Base-by-base conservation (phyloP, 2,329 filamentous ascomycete genomes). In the Scorias spongiosa region DNA sequence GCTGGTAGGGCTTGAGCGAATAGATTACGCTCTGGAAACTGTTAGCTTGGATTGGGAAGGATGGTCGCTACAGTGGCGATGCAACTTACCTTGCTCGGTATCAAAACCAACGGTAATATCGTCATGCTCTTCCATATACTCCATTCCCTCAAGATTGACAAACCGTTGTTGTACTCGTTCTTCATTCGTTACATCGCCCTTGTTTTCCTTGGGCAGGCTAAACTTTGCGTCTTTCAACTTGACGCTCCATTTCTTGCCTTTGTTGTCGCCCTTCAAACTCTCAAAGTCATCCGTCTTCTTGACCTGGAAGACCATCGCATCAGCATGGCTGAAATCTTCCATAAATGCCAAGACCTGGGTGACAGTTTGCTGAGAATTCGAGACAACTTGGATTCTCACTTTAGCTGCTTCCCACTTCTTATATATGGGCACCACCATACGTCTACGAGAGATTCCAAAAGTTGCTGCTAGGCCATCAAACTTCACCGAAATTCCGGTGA, bases 141-240 rank as follows among this genome's bases (percentile, higher is more conserved):
- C 87, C 14, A 87, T 81, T 61, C 87, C 76, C 62, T 94, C 88
- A 46, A 94, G 65, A 59, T 84, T 91, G 34, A 93, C 73, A 65
- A 89, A 94, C 20, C 78, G 75, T 58, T 78, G 75, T 48, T 80
- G 78, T 40, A 76, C 69, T 46, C 68, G 68, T 37, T 74, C 69
- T 45, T 69, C 69, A 46, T 71, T 69, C 29, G 69, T 71, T 2
- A 72, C 65, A 55, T 78, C 62, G 48, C 73, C 60, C 3, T 66
- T 65, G 42, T 72, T 66, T 14, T 66, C 60, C 36, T 66, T 47
- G 45, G 70, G 79, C 44, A 94, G 67, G 2, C 84, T 81, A 55
- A 94, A 95, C 60, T 94, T 94, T 48, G 86, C 86, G 59, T 95
- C 88, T 20, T 89, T 81, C 49, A 94, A 76, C 58, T 81, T 82